Conservation (phyloP, 306 rosid species). For the Vigna nakashimae region DNA sequence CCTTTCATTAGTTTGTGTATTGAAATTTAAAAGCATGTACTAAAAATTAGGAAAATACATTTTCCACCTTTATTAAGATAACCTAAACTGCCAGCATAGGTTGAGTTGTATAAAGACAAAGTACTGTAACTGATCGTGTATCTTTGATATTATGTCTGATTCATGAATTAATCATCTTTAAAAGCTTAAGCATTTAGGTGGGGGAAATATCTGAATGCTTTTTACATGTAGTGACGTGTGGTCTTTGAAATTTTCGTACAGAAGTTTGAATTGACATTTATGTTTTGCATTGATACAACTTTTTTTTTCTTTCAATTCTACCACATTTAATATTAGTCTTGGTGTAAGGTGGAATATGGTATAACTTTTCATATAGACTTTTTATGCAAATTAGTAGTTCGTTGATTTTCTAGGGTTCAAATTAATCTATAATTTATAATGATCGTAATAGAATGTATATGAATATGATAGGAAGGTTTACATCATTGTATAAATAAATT, state of each 20-base stretch:
- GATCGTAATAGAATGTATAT: neutral
- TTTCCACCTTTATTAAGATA: neutral
- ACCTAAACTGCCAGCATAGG: neutral
- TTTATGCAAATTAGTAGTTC: neutral
- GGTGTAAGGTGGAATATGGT: neutral
- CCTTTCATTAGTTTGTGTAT: neutral
- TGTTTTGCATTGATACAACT: neutral
- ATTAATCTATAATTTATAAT: neutral
- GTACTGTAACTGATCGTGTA: neutral
- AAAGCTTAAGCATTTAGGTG: conserved; percentile 1
- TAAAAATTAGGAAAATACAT: neutral
- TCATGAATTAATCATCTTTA: neutral
- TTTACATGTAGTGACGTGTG: neutral
- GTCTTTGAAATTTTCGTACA: neutral
- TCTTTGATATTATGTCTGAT: conserved; percentile 2
- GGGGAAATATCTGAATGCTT: neutral
- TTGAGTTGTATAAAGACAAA: too few relatives aligned
- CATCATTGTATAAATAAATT: neutral
- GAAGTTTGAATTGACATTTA: conserved; percentile 5
- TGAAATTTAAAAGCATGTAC: neutral
- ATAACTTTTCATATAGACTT: neutral
- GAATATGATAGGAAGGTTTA: neutral
- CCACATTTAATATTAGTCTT: neutral
- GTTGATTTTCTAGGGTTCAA: neutral
- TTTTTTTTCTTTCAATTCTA: neutral